These are phyloP conservation scores for Glycine soja DNA, from an alignment of 306 rosid species.

Conservation along the genomic window DNA sequence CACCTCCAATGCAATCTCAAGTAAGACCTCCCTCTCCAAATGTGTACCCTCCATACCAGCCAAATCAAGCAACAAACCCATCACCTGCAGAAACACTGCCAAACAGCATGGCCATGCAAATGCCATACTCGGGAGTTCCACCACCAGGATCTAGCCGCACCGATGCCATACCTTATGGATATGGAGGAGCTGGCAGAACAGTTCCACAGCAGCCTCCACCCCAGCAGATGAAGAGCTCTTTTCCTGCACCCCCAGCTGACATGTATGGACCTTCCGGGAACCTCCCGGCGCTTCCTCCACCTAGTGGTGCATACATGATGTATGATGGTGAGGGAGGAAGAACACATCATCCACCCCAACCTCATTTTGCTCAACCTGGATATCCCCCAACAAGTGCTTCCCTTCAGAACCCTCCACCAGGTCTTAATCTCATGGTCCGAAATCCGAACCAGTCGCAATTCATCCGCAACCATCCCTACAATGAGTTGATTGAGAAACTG, in stretches of 20 bases:
- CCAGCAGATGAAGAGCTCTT: constrained; percentile 75
- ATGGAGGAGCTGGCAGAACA: constrained; percentile 73
- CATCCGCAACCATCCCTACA: constrained; percentile 74
- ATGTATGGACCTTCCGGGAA: constrained; percentile 64
- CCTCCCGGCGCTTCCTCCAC: constrained; percentile 69
- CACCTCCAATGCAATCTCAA: constrained; percentile 72
- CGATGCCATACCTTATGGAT: constrained; percentile 77
- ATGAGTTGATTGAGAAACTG: constrained; percentile 85
- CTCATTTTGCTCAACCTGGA: constrained; percentile 73
- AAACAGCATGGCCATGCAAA: constrained; percentile 92
- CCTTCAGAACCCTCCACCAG: constrained; percentile 62
- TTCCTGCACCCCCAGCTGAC: constrained; percentile 65
- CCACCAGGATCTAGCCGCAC: constrained; percentile 69
- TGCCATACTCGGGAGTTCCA: constrained; percentile 74
- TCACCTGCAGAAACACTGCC: constrained; percentile 72
- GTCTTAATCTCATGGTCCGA: constrained; percentile 60
- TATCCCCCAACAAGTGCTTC: constrained; percentile 77
- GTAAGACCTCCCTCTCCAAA: constrained; percentile 64
- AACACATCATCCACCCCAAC: constrained; percentile 66
- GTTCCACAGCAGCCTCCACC: constrained; percentile 79
- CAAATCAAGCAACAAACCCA: constrained; percentile 68
- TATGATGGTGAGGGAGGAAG: constrained; percentile 83
- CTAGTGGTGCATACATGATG: constrained; percentile 78
- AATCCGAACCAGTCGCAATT: constrained; percentile 70
- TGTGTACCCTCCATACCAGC: constrained; percentile 71